These are phyloP conservation scores for Phytophthora melonis DNA, from an alignment of 352 stramenopile genomes.

Conservation along the genomic window DNA sequence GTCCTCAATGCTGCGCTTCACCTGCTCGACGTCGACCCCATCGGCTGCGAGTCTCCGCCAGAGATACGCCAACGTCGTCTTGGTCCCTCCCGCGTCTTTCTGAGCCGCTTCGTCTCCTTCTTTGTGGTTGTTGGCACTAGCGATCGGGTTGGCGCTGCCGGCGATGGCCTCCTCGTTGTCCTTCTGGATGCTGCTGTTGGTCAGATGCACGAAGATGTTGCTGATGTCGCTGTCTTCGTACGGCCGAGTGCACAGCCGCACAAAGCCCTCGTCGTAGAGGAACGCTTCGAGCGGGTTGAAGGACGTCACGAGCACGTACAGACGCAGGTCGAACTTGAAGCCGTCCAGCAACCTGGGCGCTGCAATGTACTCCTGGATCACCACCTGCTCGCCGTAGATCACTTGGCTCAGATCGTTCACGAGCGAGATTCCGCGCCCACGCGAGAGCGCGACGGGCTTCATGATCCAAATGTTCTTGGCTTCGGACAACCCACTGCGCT, in stretches of 20 bases:
- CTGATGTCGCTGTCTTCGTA: conserved; percentile 81
- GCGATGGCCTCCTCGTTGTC: conserved; percentile 66
- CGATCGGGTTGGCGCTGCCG: conserved; percentile 39
- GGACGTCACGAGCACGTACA: conserved; percentile 96
- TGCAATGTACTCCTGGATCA: conserved; percentile 93
- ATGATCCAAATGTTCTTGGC: conserved; percentile 95
- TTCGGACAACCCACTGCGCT: conserved; percentile 1
- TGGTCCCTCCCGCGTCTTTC: conserved; percentile 76
- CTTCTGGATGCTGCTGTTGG: conserved; percentile 96
- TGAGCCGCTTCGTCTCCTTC: conserved; percentile 40
- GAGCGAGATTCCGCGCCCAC: conserved; percentile 94
- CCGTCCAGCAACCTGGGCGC: conserved; percentile 90
- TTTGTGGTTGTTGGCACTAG: conserved; percentile 22
- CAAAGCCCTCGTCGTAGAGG: conserved; percentile 95
- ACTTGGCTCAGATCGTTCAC: conserved; percentile 90
- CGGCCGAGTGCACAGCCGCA: conserved; percentile 86
- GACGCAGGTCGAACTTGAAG: conserved; percentile 93
- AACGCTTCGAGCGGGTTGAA: conserved; percentile 94
- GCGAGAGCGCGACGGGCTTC: conserved; percentile 92
- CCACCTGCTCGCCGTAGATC: conserved; percentile 88
- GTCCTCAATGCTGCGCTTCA: conserved; percentile 77
- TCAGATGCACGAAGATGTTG: conserved; percentile 94
- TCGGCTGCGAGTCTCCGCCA: conserved; percentile 75
- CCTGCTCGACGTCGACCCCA: conserved; percentile 67
- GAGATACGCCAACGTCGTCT: conserved; percentile 83